Conservation (phyloP, 495 filamentous ascomycete species). For the Penicillium fimorum region DNA sequence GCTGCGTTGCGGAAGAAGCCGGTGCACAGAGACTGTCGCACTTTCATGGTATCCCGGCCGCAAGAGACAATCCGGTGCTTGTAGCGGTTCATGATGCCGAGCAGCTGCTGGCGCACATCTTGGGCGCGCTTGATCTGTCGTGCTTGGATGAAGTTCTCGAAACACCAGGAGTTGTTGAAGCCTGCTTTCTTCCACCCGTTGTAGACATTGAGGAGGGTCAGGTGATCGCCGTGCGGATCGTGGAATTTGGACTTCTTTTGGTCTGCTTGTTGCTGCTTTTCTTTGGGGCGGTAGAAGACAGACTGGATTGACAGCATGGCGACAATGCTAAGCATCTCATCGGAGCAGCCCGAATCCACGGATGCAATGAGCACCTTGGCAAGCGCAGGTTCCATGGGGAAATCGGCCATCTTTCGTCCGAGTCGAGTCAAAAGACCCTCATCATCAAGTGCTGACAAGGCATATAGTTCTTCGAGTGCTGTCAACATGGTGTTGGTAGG, state of each 20-base stretch:
- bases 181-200: conserved; percentile 86
- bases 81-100: conserved; percentile 90
- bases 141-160: conserved; percentile 96
- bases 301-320: conserved; percentile 86
- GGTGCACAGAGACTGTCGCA: conserved; percentile 86
- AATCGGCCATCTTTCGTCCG: conserved; percentile 96
- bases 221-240: conserved; percentile 89
- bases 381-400: conserved; percentile 87
- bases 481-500: conserved; percentile 97
- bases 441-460: conserved; percentile 87
- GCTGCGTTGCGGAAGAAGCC: conserved; percentile 96
- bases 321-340: conserved; percentile 91
- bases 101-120: conserved; percentile 88
- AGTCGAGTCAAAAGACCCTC: conserved; percentile 92
- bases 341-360: conserved; percentile 82
- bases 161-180: conserved; percentile 87
- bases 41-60: conserved; percentile 79
- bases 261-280: conserved; percentile 93
- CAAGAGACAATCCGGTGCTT: conserved; percentile 77
- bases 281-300: conserved; percentile 92
- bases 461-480: conserved; percentile 92
- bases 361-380: conserved; percentile 88
- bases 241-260: conserved; percentile 98
- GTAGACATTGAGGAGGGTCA: conserved; percentile 95
- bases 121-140: conserved; percentile 82